Base-by-base conservation (phyloP, 306 rosid genomes). In the Cucurbita ficifolia region DNA sequence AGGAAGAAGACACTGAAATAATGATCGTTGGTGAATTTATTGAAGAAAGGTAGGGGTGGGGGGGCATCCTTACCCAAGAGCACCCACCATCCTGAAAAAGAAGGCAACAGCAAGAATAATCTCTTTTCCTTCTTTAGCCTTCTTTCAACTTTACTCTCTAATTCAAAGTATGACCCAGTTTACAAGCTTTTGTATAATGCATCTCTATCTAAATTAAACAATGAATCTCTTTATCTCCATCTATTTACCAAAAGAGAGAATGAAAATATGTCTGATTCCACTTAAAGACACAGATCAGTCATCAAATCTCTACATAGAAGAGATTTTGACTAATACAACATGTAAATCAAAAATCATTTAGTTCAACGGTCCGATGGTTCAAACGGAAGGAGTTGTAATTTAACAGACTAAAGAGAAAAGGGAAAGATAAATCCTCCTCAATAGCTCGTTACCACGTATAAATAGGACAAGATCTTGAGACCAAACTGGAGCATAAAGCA, bases 21-120 rank as follows among this genome's bases (percentile, higher is more conserved):
- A 71, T 51, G 60, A 51, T 39, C 70, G 21, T 39, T 63, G 70
- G 51, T 63, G 70, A 63, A 63, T 18, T 63, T 63, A 40, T 63
- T 63, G 50, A 63, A 33, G 50, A 24, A 39, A 35, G 69, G 69
- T 16, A 16, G 48, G 6, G 21, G 69, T 13, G 69, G 13, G 69
- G 69, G 24, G 48, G 19, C 70, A 63, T 63, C 69, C 52, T 67
- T 67, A 45, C 53, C 70, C 33, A n/a, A n/a, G 50, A 63, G 50
- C 50, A 63, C 72, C 53, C 72, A 65, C 72, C 72, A 42, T 67
- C 38, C 42, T 48, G 22, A 13, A 69, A 69, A 69, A 69, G 72
- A 67, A 67, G 39, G 39, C 39, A 67, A 42, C 72, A 45, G 73
- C 73, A 48, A 69, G 55, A 69, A 69, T 67, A 43, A 69, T 69